Evolutionary conservation across 2,329 filamentous ascomycete species (phyloP).

Genomic region (Aureobasidium lini): DNA sequence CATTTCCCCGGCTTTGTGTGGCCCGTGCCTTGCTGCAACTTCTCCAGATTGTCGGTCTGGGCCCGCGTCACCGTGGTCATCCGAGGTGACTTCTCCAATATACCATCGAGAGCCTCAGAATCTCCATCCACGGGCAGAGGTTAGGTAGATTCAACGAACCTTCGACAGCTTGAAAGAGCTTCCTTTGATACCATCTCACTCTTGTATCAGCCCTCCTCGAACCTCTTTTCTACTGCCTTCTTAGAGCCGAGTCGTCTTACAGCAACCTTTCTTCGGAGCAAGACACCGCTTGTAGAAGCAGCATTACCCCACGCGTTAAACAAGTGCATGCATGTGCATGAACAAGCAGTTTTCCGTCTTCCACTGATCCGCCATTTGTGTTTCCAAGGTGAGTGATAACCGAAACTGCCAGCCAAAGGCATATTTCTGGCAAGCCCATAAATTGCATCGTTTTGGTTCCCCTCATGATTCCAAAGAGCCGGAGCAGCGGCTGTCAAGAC

Average conservation of each 20-base stretch:
- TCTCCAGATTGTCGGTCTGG: conserved; percentile 6
- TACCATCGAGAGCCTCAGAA: neutral
- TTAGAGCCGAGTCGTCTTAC: neutral
- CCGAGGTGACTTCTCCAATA: neutral
- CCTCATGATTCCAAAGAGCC: conserved; percentile 8
- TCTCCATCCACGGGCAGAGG: neutral
- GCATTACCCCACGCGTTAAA: neutral
- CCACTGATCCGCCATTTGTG: conserved; percentile 20
- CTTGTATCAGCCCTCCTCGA: too few species aligned
- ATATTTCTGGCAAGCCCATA: neutral
- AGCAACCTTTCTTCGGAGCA: too few species aligned
- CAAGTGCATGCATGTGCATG: neutral
- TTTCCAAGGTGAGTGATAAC: conserved; percentile 14
- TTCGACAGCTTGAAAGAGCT: neutral
- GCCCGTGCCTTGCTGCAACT: neutral
- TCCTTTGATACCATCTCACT: too few species aligned
- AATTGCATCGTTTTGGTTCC: neutral
- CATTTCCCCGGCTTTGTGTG: neutral
- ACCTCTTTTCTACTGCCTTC: too few species aligned
- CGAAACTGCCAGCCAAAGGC: neutral
- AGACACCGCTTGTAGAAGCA: neutral
- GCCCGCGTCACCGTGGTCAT: conserved; percentile 11
- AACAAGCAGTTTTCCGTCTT: conserved; percentile 13
- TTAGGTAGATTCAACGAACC: neutral
- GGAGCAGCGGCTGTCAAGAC: conserved; percentile 6